Conservation (phyloP, 768 basidiomycete species). For the Lactifluus pinguis region DNA sequence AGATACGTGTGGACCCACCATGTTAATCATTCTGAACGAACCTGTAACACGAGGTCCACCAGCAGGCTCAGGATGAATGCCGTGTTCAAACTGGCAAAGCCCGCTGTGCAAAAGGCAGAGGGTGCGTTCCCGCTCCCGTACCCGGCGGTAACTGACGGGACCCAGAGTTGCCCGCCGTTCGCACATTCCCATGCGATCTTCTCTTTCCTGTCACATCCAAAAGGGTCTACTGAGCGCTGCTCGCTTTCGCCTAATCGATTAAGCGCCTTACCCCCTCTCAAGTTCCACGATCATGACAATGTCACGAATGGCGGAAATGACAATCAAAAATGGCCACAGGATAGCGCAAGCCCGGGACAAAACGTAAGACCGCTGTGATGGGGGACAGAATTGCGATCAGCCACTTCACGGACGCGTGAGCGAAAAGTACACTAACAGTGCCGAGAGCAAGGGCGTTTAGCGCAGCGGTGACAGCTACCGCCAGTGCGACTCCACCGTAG, state of each 20-base stretch:
- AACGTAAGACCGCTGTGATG: conserved; percentile 53
- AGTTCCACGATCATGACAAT: conserved; percentile 69
- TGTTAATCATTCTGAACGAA: conserved; percentile 24
- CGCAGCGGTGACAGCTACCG: conserved; percentile 40
- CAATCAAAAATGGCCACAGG: conserved; percentile 63
- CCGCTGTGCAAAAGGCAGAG: conserved; percentile 46
- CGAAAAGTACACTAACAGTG: conserved; percentile 34
- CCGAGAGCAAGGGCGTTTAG: conserved; percentile 52
- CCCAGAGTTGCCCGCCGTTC: conserved; percentile 60
- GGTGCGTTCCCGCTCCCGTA: conserved; percentile 40
- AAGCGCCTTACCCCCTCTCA: conserved; percentile 49
- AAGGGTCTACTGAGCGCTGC: neutral
- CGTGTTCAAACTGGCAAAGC: conserved; percentile 50
- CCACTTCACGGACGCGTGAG: conserved; percentile 20
- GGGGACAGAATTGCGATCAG: conserved; percentile 9
- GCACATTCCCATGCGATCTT: conserved; percentile 67
- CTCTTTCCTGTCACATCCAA: conserved; percentile 38
- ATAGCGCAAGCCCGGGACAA: conserved; percentile 57
- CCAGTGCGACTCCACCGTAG: conserved; percentile 57
- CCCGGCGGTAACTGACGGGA: conserved; percentile 34
- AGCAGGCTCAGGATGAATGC: conserved; percentile 59
- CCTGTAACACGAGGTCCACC: conserved; percentile 62
- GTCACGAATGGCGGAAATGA: conserved; percentile 53
- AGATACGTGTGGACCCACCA: conserved; percentile 8
- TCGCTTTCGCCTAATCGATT: conserved; percentile 14